Base-by-base conservation (phyloP, 2,329 filamentous ascomycete species). In the Aspergillus costaricaensis region DNA sequence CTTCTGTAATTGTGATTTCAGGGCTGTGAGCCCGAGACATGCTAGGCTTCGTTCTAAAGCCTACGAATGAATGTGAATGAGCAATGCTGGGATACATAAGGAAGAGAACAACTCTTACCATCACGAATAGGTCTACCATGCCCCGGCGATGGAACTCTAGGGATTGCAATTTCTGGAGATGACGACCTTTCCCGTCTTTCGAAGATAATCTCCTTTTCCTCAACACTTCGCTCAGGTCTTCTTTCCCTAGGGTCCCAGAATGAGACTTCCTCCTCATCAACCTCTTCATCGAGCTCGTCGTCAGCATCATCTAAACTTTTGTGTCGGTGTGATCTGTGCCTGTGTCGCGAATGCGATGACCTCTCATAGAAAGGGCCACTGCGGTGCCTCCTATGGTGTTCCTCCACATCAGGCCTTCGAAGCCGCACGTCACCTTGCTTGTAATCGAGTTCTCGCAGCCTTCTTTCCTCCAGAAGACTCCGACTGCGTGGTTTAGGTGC, bases 1-100 rank as follows among this genome's bases (percentile, higher is more conserved):
- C 83, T 65, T 87, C 84, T 44, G 80, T 69, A 80, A 81, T 67
- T 68, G 80, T 71, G 77, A 70, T 63, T 39, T 70, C 68, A n/a
- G 70, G 68, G 39, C 41, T 56, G 14, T 47, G 50, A 9, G 55
- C 50, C 15, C 60, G 52, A 32, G 61, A 44, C 23, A 30, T 23
- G 19, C 32, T 51, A 36, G n/a, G 25, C 47, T 49, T 39, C 49
- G 32, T 36, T 15, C 15, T 32, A 25, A 8, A 39, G 9, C 43
- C 55, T 57, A 23, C 19, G 4, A 21, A 25, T 8, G 12, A 44
- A 38, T 61, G 4, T 57, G 52, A 36, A 27, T 19, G 25, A 54
- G 32, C n/a, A 51, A 10, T 17, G 19, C 23, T 21, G 30, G 21
- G 12, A 15, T 4, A 10, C 9, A 48, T 41, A 52, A 44, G 49